phyloP scores from a whole-genome alignment of 2,329 filamentous ascomycete genomes.

The Cordyceps farinosa region DNA sequence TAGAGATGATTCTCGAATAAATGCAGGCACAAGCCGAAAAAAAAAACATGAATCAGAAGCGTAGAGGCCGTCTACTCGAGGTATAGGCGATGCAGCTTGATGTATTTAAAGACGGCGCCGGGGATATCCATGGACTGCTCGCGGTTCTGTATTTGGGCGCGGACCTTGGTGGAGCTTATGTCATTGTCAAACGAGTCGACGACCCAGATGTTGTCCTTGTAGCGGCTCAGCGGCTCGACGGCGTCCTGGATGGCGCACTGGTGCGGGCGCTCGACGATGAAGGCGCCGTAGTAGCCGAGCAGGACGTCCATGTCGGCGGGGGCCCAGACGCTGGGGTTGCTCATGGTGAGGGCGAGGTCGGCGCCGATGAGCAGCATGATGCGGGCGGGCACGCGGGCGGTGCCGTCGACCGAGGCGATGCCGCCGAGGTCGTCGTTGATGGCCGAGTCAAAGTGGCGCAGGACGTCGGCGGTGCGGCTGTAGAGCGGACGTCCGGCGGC shows the following conservation, averaged over 20 bases:
- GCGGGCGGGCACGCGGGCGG: constrained; percentile 63
- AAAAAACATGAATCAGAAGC: not conserved
- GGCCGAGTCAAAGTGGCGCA: constrained; percentile 89
- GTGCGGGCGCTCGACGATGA: constrained; percentile 82
- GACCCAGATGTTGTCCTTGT: constrained; percentile 81
- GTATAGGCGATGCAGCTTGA: constrained; percentile 64
- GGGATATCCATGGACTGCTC: constrained; percentile 78
- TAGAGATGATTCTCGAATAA: not conserved
- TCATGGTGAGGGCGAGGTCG: constrained; percentile 73
- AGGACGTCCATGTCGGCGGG: constrained; percentile 84
- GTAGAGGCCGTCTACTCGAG: constrained; percentile 22
- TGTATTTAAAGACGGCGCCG: constrained; percentile 70
- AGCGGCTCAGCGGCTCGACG: constrained; percentile 73
- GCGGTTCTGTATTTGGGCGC: constrained; percentile 66
- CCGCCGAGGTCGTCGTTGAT: constrained; percentile 78
- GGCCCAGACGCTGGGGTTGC: constrained; percentile 73
- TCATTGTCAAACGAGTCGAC: constrained; percentile 61
- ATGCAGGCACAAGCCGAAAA: not conserved
- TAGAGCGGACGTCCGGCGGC: constrained; percentile 53
- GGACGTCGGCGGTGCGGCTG: constrained; percentile 80
- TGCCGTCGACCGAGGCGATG: constrained; percentile 66
- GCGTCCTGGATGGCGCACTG: constrained; percentile 81
- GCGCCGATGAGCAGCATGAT: constrained; percentile 81
- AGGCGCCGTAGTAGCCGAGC: constrained; percentile 74
- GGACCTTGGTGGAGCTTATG: constrained; percentile 77